These are phyloP conservation scores for Hymenotorrendiella dingleyae DNA, from an alignment of 2,329 filamentous ascomycete species.

Conservation along the genomic window DNA sequence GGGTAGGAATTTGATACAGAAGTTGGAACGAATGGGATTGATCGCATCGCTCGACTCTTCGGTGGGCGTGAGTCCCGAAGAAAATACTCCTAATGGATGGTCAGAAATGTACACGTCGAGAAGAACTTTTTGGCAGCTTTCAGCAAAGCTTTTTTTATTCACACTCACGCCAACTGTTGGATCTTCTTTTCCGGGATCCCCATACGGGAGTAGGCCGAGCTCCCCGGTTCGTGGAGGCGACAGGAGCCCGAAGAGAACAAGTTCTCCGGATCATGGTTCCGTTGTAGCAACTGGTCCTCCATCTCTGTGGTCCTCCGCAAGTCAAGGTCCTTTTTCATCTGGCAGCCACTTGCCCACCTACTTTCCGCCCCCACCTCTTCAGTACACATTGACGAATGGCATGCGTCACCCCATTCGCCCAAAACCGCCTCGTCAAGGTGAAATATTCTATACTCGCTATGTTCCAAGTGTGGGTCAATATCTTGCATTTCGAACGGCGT, in stretches of 20 bases:
- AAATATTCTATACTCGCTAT: slow-evolving; percentile 85
- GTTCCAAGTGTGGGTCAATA: slow-evolving; percentile 78
- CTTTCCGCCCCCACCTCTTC: slow-evolving; percentile 76
- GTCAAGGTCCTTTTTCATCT: slow-evolving; percentile 68
- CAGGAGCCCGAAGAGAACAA: slow-evolving; percentile 26
- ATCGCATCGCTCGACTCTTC: slow-evolving; percentile 70
- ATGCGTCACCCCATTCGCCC: slow-evolving; percentile 80
- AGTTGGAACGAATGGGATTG: slow-evolving; percentile 89
- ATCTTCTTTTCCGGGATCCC: slow-evolving; percentile 43
- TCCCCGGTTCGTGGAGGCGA: slow-evolving; percentile 41
- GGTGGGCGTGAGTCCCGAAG: slow-evolving; percentile 60
- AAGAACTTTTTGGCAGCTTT: slow-evolving; percentile 86
- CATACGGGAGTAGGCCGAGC: slow-evolving; percentile 45
- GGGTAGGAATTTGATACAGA: slow-evolving; percentile 73
- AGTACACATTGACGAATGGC: slow-evolving; percentile 73
- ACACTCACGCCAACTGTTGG: slow-evolving; percentile 56
- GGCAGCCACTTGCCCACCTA: slow-evolving; percentile 84
- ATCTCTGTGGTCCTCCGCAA: slow-evolving; percentile 33
- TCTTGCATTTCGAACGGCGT: slow-evolving; percentile 82
- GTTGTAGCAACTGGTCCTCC: slow-evolving; percentile 16
- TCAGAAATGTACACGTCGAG: slow-evolving; percentile 75
- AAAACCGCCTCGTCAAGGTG: slow-evolving; percentile 83
- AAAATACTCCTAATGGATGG: slow-evolving; percentile 63
- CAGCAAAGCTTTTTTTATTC: slow-evolving; percentile 82
- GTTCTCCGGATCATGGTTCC: slow-evolving; percentile 37